phyloP scores from a whole-genome alignment of 805 yeast species.

The Wickerhamomyces ciferrii region DNA sequence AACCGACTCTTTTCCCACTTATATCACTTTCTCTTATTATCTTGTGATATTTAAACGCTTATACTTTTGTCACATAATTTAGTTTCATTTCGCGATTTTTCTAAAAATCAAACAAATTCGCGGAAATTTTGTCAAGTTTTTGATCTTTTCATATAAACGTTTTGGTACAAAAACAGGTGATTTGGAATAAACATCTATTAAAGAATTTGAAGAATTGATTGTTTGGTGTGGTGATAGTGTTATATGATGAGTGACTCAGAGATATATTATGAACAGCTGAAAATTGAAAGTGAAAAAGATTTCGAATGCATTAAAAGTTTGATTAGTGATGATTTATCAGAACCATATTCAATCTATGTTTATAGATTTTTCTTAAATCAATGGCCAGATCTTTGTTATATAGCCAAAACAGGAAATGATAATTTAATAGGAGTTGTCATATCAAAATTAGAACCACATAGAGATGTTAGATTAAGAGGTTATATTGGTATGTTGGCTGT shows the following conservation, averaged over 20 bases:
- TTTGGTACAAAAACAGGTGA: background rate
- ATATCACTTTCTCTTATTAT: no score
- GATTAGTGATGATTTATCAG: conserved; percentile 73
- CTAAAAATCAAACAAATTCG: background rate
- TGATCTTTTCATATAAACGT: background rate
- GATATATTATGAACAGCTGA: conserved; percentile 18
- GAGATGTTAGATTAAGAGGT: conserved; percentile 71
- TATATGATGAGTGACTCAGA: background rate
- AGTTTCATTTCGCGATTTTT: no score
- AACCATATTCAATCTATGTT: conserved; percentile 92
- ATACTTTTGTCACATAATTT: no score
- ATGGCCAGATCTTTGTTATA: conserved; percentile 82
- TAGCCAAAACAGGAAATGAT: conserved; percentile 42
- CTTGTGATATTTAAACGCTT: no score
- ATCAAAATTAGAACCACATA: conserved; percentile 74
- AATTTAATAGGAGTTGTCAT: conserved; percentile 77
- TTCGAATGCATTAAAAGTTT: conserved; percentile 47
- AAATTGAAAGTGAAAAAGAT: conserved; percentile 29
- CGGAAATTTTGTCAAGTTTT: background rate
- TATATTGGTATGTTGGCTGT: conserved; percentile 97
- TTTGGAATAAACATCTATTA: no score
- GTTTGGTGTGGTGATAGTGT: background rate
- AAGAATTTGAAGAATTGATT: no score
- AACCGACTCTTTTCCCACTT: no score
- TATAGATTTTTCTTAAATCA: conserved; percentile 84